These are phyloP conservation scores for Tillandsia fasciculata DNA, from an alignment of 176 grass and related monocot genomes.

Conservation along the genomic window DNA sequence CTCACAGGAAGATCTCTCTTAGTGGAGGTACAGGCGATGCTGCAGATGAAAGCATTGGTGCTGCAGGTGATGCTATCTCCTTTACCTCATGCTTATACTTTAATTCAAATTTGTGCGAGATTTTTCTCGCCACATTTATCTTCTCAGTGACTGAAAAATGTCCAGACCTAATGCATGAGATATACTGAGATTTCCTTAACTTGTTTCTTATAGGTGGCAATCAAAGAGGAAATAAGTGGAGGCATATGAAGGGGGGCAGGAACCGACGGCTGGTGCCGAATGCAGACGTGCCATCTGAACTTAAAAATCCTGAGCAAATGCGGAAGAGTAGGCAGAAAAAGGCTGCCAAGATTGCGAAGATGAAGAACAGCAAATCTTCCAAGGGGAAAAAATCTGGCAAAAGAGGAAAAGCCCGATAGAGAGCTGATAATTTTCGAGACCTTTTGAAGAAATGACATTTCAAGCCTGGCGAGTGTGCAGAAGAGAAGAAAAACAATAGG, in stretches of 20 bases:
- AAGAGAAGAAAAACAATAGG: neutral
- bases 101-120: conserved; percentile 1
- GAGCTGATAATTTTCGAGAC: neutral
- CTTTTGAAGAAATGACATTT: neutral
- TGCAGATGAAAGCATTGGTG: conserved; percentile 26
- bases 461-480: neutral
- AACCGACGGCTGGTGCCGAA: conserved; percentile 42
- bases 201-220: conserved; percentile 30
- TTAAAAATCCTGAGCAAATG: conserved; percentile 64
- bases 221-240: conserved; percentile 46
- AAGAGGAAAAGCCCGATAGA: conserved; percentile 11
- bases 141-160: neutral
- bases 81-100: neutral
- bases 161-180: too few relatives aligned
- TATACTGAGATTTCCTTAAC: too few relatives aligned
- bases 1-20: conserved; percentile 59
- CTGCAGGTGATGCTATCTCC: conserved; percentile 23
- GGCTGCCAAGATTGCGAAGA: conserved; percentile 28
- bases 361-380: conserved; percentile 46
- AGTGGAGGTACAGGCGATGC: conserved; percentile 30
- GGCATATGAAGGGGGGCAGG: conserved; percentile 17
- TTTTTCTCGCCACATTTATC: conserved; percentile 1
- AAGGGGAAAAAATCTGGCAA: conserved; percentile 40
- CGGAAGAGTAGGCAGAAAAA: conserved; percentile 70
- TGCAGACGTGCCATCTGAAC: conserved; percentile 58